A percentile compares a stretch with the other conserved stretches of the same genome.
phyloP scores from a whole-genome alignment of 2,329 filamentous ascomycete genomes.

The Sporothrix globosa region DNA sequence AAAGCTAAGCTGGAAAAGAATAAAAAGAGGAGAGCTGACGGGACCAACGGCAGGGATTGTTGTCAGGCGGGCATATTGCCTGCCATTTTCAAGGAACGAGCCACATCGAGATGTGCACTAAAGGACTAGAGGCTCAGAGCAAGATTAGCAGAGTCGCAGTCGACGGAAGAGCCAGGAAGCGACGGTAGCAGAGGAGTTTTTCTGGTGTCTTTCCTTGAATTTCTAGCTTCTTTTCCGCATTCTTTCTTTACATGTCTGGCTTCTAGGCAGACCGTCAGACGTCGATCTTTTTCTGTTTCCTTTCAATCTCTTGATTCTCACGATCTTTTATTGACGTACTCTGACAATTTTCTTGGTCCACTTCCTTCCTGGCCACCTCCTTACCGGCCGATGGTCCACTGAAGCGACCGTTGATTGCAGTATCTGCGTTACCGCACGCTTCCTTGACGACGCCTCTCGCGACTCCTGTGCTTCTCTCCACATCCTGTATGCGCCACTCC shows the following conservation, averaged over 20 bases:
- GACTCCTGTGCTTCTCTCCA: not conserved
- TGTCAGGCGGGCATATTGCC: constrained; percentile 15
- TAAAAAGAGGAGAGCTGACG: not conserved
- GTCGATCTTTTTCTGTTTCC: not conserved
- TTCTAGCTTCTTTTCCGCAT: not conserved
- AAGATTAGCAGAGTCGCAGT: constrained; percentile 18
- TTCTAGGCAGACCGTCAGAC: not conserved
- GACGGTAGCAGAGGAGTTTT: constrained; percentile 13
- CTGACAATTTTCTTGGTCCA: not conserved
- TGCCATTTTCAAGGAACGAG: constrained; percentile 19
- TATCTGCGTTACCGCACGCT: not conserved
- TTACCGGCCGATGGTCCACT: not conserved
- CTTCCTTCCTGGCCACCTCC: not conserved
- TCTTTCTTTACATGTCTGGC: constrained; percentile 2
- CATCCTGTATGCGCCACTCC: not conserved
- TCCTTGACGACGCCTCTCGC: not conserved
- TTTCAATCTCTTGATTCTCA: not conserved
- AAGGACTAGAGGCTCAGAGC: not conserved
- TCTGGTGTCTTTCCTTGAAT: constrained; percentile 12
- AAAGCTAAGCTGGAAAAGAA: not conserved
- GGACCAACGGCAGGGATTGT: constrained; percentile 5
- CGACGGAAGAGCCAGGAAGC: not conserved
- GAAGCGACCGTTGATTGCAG: not conserved
- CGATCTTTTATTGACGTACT: not conserved
- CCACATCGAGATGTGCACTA: constrained; percentile 10